Evolutionary conservation across 169 alveolate genomes (phyloP).

Genomic region (Eimeria praecox): DNA sequence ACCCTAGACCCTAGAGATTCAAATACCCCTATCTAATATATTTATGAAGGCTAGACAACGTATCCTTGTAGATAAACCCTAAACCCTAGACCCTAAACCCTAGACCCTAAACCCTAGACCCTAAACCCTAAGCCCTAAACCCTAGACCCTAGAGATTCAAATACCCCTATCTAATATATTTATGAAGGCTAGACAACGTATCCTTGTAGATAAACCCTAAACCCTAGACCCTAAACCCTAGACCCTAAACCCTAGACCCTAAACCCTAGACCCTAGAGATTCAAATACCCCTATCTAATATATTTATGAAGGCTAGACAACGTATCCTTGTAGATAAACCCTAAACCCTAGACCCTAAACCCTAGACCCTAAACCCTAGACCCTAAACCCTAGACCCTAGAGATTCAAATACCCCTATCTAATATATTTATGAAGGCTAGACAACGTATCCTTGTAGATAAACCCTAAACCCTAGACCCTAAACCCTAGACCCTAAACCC

Average conservation of each 20-base stretch:
- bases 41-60: background rate
- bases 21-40: background rate
- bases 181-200: background rate
- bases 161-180: background rate
- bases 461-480: too few species aligned
- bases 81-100: constrained; percentile 42
- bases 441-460: too few species aligned
- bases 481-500: constrained; percentile 4
- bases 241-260: background rate
- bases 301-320: background rate
- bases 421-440: too few species aligned
- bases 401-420: too few species aligned
- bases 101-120: background rate
- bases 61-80: background rate
- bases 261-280: background rate
- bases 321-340: background rate
- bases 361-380: background rate
- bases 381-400: too few species aligned
- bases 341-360: constrained; percentile 45
- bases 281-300: background rate
- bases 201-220: background rate
- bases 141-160: too few species aligned
- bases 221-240: constrained; percentile 36
- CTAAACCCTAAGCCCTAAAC: too few species aligned
- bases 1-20: background rate